Percentiles rank a stretch among this genome's conserved stretches.
Conservation (phyloP, 2,329 filamentous ascomycete genomes). For the Alternaria sp. region DNA sequence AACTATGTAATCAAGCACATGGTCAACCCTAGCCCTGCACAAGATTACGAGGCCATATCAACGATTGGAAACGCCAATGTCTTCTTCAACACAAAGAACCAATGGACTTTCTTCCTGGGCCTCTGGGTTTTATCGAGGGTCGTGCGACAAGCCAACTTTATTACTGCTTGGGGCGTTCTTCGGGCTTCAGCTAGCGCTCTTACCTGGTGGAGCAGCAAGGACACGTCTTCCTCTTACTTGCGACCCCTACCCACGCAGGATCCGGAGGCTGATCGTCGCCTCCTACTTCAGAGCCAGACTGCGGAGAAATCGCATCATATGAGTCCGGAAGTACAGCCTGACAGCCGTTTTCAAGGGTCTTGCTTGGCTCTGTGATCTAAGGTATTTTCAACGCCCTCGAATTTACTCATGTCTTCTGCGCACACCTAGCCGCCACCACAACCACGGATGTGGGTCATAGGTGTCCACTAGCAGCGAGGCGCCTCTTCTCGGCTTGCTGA, state of each 20-base stretch:
- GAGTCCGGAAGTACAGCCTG: too few species aligned
- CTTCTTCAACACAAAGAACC: not conserved
- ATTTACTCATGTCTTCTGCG: not conserved
- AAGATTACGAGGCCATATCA: not conserved
- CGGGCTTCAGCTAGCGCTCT: not conserved
- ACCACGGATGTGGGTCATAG: not conserved
- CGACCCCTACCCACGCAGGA: not conserved
- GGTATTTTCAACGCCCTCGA: not conserved
- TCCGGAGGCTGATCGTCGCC: not conserved
- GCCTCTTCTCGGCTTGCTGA: not conserved
- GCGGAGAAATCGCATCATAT: not conserved
- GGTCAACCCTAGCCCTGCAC: not conserved
- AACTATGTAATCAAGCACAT: conserved; percentile 1
- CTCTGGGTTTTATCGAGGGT: not conserved
- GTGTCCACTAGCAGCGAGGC: not conserved
- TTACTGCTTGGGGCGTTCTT: not conserved
- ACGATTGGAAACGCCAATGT: not conserved
- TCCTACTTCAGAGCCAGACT: not conserved
- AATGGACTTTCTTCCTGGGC: not conserved
- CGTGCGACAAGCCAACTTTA: conserved; percentile 7
- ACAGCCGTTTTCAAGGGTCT: too few species aligned
- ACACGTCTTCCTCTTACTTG: not conserved
- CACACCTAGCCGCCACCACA: not conserved
- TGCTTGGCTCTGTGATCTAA: too few species aligned
- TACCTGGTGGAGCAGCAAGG: not conserved